These are phyloP conservation scores for Plantago lanceolata DNA, from an alignment of 305 asterid species.

Conservation along the genomic window DNA sequence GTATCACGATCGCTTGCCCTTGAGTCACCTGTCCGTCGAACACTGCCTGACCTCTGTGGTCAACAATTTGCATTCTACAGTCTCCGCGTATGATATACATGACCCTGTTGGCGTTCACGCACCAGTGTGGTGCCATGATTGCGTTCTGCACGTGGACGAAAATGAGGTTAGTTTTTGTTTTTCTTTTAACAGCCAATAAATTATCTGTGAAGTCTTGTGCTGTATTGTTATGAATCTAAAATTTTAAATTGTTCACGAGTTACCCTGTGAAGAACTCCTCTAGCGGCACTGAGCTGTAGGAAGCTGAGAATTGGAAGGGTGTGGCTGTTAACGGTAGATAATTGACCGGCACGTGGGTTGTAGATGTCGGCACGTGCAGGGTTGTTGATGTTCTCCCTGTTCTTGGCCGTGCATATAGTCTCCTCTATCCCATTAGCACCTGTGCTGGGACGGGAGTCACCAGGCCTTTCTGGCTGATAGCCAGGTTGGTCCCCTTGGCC, in stretches of 20 bases:
- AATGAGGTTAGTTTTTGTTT: background rate
- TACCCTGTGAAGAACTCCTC: slow-evolving; percentile 48
- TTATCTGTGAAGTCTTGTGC: too few relatives aligned
- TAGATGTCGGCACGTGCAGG: slow-evolving; percentile 62
- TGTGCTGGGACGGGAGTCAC: too few relatives aligned
- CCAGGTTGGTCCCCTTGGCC: background rate
- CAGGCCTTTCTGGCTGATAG: too few relatives aligned
- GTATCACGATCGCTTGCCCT: slow-evolving; percentile 45
- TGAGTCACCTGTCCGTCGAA: slow-evolving; percentile 28
- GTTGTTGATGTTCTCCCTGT: slow-evolving; percentile 45
- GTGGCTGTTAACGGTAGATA: slow-evolving; percentile 48
- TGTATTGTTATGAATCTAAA: too few relatives aligned
- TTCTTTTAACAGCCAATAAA: too few relatives aligned
- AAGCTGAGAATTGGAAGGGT: slow-evolving; percentile 52
- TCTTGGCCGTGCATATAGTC: slow-evolving; percentile 52
- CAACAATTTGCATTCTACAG: slow-evolving; percentile 36
- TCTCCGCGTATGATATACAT: slow-evolving; percentile 43
- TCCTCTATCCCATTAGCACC: slow-evolving; percentile 34
- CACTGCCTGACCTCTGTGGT: slow-evolving; percentile 42
- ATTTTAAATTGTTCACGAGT: too few relatives aligned
- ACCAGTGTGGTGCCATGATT: slow-evolving; percentile 41
- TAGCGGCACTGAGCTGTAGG: slow-evolving; percentile 43
- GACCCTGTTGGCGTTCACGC: slow-evolving; percentile 37
- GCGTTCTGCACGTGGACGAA: slow-evolving; percentile 27
- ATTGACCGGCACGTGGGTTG: slow-evolving; percentile 63